Conservation (phyloP, 1,284 basidiomycete genomes). For the Vanrija humicola region DNA sequence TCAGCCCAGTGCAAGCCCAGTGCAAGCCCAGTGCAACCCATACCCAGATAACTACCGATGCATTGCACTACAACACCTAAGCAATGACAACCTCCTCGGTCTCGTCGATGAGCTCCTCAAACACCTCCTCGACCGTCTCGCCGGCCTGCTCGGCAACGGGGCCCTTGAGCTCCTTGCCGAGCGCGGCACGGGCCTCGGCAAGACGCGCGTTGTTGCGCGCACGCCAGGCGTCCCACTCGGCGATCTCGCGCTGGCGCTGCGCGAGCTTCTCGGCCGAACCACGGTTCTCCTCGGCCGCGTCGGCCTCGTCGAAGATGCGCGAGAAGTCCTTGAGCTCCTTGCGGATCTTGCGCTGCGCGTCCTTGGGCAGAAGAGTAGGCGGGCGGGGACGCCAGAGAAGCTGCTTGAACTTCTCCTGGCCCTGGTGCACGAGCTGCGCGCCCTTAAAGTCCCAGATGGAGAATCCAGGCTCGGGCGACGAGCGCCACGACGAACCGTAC, state of each 20-base stretch:
- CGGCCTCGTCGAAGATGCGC: slow-evolving; percentile 91
- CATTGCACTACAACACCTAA: too few relatives aligned
- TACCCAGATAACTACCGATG: too few relatives aligned
- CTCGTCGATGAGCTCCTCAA: slow-evolving; percentile 88
- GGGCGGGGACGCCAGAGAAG: slow-evolving; percentile 97
- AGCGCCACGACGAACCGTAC: slow-evolving; percentile 91
- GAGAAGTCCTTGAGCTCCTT: slow-evolving; percentile 91
- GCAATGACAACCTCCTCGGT: slow-evolving; percentile 63
- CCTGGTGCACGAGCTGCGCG: slow-evolving; percentile 80
- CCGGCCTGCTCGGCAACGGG: slow-evolving; percentile 51
- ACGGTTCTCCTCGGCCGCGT: slow-evolving; percentile 90
- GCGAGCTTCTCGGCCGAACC: slow-evolving; percentile 91
- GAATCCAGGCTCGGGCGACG: slow-evolving; percentile 92
- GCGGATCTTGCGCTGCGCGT: slow-evolving; percentile 78
- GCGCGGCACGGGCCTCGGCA: slow-evolving; percentile 33
- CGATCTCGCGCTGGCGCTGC: slow-evolving; percentile 82
- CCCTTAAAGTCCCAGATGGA: slow-evolving; percentile 98
- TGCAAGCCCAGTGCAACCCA: too few relatives aligned
- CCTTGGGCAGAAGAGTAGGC: slow-evolving; percentile 77
- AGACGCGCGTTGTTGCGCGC: slow-evolving; percentile 38
- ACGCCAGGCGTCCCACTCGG: slow-evolving; percentile 98
- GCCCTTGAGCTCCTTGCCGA: slow-evolving; percentile 31
- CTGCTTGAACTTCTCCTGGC: slow-evolving; percentile 96
- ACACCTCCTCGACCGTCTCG: slow-evolving; percentile 79
- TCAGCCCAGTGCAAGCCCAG: too few relatives aligned